Evolutionary conservation across 2,329 filamentous ascomycete species (phyloP), one percentile per base, ranked within the genome.

Genomic region (Colletotrichum chrysophilum): DNA sequence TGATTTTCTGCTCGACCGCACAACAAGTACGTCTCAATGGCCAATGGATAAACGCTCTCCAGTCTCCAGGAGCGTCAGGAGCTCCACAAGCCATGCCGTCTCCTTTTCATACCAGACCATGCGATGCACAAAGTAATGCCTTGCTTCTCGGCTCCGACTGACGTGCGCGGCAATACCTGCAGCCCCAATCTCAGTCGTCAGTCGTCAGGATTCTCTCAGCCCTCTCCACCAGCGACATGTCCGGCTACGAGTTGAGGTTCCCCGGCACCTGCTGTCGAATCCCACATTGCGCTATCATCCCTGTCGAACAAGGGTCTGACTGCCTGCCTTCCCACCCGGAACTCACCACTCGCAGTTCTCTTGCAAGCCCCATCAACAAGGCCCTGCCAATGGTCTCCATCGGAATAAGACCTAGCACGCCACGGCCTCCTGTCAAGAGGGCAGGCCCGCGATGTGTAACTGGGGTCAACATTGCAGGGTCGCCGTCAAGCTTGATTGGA

Each of bases 261-360:
- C 64, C 65, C 70, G 70, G 74, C 70, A 69, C 64, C 56, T 68
- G 56, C 56, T 18, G 74, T 76, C 58, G 48, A 76, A 65, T 73
- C 70, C 70, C 74, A 66, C 74, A 74, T 76, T 76, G 74, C 74
- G 74, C 74, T 76, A 76, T 76, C 48, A 76, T 74, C 74, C 74
- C 36, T 76, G 74, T 18, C 7, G 30, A 9, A 32, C 74, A 34
- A 62, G 74, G 74, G 56, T 69, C 56, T 43, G 32, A 52, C 64
- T 75, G 64, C 64, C 28, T 30, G 38, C 70, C 28, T 38, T 16
- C 21, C 13, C 43, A 32, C 32, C 38, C 61, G 61, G 43, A 60
- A 28, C 24, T 64, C 64, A 65, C 64, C 68, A 52, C 61, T 71
- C 30, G 43, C 34, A 21, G 38, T 24, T 14, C 56, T 70, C 36